These are phyloP conservation scores for Mentha longifolia DNA, from an alignment of 257 asterid species.

Conservation along the genomic window DNA sequence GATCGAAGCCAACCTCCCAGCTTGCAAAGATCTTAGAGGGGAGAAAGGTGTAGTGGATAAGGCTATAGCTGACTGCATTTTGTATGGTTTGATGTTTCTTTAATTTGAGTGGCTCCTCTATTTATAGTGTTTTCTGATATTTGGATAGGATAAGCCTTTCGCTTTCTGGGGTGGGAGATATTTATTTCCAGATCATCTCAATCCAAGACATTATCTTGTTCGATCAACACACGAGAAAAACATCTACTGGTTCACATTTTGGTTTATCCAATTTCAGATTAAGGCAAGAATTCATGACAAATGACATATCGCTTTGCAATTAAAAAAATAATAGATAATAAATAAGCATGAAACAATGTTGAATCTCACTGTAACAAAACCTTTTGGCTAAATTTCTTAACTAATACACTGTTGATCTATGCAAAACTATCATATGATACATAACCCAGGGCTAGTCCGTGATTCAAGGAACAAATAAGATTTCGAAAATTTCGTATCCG, in stretches of 20 bases:
- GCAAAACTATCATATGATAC: conserved; percentile 4
- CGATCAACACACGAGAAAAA: background rate
- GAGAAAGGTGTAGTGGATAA: conserved; percentile 28
- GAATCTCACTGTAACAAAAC: background rate
- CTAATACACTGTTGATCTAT: background rate
- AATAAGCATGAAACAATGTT: background rate
- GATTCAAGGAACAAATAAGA: background rate
- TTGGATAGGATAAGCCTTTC: background rate
- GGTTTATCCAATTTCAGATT: background rate
- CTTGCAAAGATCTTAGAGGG: conserved; percentile 32
- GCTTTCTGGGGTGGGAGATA: background rate
- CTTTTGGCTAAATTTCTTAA: background rate
- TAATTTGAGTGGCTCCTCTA: background rate
- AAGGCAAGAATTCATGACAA: background rate
- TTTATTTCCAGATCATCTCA: background rate
- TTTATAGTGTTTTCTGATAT: conserved; percentile 6
- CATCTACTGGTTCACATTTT: background rate
- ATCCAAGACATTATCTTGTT: background rate
- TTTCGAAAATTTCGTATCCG: background rate
- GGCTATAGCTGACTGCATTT: conserved; percentile 44
- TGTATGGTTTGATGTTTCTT: background rate
- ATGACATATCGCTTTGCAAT: background rate
- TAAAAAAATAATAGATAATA: background rate
- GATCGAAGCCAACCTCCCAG: conserved; percentile 33
- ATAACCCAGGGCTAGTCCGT: background rate